A percentile compares a stretch with the other conserved stretches of the same genome.
Evolutionary conservation across 2,329 filamentous ascomycete species (phyloP).

Genomic region (Cladosporium sphaerospermum): DNA sequence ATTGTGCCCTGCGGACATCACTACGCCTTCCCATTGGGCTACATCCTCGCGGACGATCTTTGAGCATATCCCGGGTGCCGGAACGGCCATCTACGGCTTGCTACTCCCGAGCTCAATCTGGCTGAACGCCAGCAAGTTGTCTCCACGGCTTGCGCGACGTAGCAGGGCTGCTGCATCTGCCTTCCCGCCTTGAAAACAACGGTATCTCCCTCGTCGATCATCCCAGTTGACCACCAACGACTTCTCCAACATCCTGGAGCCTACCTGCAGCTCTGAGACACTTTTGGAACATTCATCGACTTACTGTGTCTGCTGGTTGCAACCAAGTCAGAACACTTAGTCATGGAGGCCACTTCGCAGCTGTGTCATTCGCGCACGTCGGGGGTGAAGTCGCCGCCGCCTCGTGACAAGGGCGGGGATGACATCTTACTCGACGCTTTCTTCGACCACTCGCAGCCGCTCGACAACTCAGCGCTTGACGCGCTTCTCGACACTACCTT

Average conservation of each 20-base stretch:
- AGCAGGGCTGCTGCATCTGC: conserved; percentile 1
- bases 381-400: not conserved
- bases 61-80: conserved; percentile 9
- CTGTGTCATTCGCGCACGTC: not conserved
- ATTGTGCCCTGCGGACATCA: not conserved
- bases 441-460: conserved; percentile 1
- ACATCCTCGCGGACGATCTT: not conserved
- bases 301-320: not conserved
- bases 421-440: conserved; percentile 6
- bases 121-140: conserved; percentile 5
- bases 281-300: not conserved
- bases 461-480: conserved; percentile 2
- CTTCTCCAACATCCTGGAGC: not conserved
- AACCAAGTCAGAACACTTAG: conserved; percentile 7
- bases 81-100: conserved; percentile 4
- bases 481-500: conserved; percentile 4
- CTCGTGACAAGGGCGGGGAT: not conserved
- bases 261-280: not conserved
- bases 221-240: not conserved
- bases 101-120: conserved; percentile 7
- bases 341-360: conserved; percentile 14
- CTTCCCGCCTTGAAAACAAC: conserved; percentile 8
- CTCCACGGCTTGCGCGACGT: conserved; percentile 7
- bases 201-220: not conserved
- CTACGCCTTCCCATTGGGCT: not conserved